Base-by-base conservation (phyloP, 1,284 basidiomycete species). In the Schizophyllum commune region DNA sequence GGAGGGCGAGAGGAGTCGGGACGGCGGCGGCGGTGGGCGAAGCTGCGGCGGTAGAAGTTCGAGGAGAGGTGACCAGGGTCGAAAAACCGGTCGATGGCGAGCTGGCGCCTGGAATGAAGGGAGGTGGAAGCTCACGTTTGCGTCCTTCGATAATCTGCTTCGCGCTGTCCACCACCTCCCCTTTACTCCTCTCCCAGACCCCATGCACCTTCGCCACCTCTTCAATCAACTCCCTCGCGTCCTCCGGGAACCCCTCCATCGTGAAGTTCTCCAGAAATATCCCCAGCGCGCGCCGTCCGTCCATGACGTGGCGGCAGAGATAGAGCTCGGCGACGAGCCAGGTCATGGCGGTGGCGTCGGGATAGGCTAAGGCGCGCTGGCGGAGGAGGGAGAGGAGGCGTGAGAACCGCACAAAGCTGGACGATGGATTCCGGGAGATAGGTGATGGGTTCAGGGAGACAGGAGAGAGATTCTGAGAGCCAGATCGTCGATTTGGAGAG, bases 311-410 rank as follows among this genome's bases (percentile, higher is more conserved):
- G 3, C 39, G 39, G 3, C 9, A 47, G 39, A 47, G 39, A 52
- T 60, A 65, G 53, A 65, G 55, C 60, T 65, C 65, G 13, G 64
- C 64, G 53, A 47, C 55, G 1, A 65, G 60, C 63, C 63, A 65
- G 27, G 51, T 58, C 57, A 63, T 59, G 52, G 58, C 60, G 33
- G 27, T 55, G 11, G 19, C 21, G 51, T 65, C 65, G 19, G 60
- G 59, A 4, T 51, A 27, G 1, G 58, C 9, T 51, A 65, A 58
- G 8, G 65, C 65, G 5, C 58, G 15, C 52, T 54, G 60, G 32
- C 56, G 62, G 11, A 65, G 60, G n/a, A 22, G 33, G 1, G 13
- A 6, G 7, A 65, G 58, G 11, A 60, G 62, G 39, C 27, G n/a
- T n/a, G n/a, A n/a, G n/a, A n/a, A n/a, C n/a, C n/a, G n/a, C n/a